A percentile compares a stretch with the other conserved stretches of the same genome.
phyloP scores from a whole-genome alignment of 2,329 filamentous ascomycete genomes.

The Fonsecaea nubica region DNA sequence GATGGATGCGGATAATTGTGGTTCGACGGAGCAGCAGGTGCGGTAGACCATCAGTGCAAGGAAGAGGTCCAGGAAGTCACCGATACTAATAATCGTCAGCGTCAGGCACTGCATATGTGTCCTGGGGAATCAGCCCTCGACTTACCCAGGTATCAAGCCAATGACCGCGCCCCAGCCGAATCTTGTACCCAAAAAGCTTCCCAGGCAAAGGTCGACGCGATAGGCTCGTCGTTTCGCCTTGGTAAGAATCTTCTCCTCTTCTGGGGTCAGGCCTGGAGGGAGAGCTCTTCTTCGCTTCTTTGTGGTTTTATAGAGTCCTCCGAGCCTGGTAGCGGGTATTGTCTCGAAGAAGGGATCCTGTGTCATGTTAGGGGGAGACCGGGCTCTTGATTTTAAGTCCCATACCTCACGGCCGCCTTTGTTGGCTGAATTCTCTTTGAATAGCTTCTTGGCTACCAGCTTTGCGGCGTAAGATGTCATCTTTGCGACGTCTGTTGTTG shows the following conservation, averaged over 20 bases:
- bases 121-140: neutral
- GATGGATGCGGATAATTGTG: slow-evolving; percentile 66
- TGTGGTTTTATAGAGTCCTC: slow-evolving; percentile 64
- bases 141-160: slow-evolving; percentile 80
- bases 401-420: slow-evolving; percentile 65
- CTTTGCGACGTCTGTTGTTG: slow-evolving; percentile 36
- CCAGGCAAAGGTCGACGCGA: slow-evolving; percentile 81
- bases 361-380: slow-evolving; percentile 20
- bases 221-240: slow-evolving; percentile 87
- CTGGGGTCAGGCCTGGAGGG: slow-evolving; percentile 78
- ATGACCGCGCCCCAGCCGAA: slow-evolving; percentile 92
- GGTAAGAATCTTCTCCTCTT: slow-evolving; percentile 82
- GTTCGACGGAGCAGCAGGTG: slow-evolving; percentile 75
- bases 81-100: slow-evolving; percentile 60
- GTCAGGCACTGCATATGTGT: neutral
- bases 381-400: neutral
- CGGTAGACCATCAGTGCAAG: slow-evolving; percentile 77
- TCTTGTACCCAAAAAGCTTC: slow-evolving; percentile 78
- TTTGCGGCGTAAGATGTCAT: slow-evolving; percentile 65
- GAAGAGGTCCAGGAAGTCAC: slow-evolving; percentile 75
- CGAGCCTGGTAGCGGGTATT: slow-evolving; percentile 71
- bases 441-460: slow-evolving; percentile 62
- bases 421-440: slow-evolving; percentile 64
- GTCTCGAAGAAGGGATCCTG: slow-evolving; percentile 92
- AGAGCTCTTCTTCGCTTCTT: slow-evolving; percentile 87